A percentile compares a stretch with the other conserved stretches of the same genome.
These are phyloP conservation scores for Amphichorda felina DNA, from an alignment of 2,329 filamentous ascomycete species.

Conservation along the genomic window DNA sequence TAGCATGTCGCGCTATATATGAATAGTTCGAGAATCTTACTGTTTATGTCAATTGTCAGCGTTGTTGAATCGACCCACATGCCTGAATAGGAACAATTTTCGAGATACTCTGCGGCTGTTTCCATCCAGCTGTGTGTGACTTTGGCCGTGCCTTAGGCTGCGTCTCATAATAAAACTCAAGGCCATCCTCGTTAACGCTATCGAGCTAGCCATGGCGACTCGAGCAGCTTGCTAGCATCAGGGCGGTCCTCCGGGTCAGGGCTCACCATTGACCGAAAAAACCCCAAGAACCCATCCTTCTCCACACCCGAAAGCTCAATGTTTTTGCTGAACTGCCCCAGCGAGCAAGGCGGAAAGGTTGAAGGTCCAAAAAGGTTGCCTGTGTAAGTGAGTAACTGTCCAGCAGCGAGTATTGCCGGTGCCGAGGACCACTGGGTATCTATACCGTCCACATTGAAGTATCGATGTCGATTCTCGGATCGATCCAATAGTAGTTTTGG, in stretches of 20 bases:
- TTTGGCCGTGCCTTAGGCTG: too few relatives aligned
- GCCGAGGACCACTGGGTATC: not conserved
- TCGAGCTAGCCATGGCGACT: not conserved
- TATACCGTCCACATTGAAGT: not conserved
- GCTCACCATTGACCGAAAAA: not conserved
- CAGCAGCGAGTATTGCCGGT: not conserved
- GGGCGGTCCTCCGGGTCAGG: not conserved
- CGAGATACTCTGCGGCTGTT: too few relatives aligned
- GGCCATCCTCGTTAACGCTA: not conserved
- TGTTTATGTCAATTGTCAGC: too few relatives aligned
- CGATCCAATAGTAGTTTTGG: conserved; percentile 6
- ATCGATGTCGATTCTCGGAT: conserved; percentile 2
- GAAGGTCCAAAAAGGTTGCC: not conserved
- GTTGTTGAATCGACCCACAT: too few relatives aligned
- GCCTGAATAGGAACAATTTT: too few relatives aligned
- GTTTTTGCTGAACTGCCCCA: not conserved
- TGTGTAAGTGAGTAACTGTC: not conserved
- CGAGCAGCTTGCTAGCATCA: not conserved
- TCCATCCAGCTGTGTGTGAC: too few relatives aligned
- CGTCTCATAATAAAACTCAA: too few relatives aligned
- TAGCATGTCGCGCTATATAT: too few relatives aligned
- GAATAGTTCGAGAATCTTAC: too few relatives aligned
- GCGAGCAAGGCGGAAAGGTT: not conserved
- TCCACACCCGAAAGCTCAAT: not conserved
- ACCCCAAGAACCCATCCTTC: not conserved